Evolutionary conservation across 2,329 filamentous ascomycete species (phyloP).

Genomic region (Blumeria graminis): DNA sequence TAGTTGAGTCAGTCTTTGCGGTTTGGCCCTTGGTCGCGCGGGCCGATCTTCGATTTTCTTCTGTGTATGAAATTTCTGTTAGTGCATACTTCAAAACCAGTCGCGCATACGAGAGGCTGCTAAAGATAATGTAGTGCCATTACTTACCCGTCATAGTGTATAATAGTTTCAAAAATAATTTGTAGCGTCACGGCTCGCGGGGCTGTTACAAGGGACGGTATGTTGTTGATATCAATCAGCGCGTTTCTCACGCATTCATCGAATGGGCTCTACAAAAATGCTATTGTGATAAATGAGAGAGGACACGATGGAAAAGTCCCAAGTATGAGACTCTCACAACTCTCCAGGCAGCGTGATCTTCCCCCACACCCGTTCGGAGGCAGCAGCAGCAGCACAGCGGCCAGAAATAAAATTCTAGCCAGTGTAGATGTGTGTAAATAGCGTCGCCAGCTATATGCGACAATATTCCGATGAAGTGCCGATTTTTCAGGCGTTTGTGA

Average conservation of each 20-base stretch:
- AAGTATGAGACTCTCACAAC: constrained; percentile 4
- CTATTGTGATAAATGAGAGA: constrained; percentile 3
- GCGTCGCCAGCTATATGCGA: not conserved
- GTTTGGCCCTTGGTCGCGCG: constrained; percentile 94
- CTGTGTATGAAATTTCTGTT: constrained; percentile 17
- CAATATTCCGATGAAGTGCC: not conserved
- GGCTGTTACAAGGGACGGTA: constrained; percentile 11
- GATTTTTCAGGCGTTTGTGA: not conserved
- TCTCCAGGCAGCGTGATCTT: constrained; percentile 3
- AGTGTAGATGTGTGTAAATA: not conserved
- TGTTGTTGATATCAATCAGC: constrained; percentile 10
- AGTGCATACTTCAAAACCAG: constrained; percentile 4
- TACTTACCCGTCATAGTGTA: constrained; percentile 35
- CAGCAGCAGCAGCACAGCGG: not conserved
- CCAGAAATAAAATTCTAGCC: not conserved
- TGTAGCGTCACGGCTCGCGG: constrained; percentile 9
- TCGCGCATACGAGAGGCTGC: not conserved
- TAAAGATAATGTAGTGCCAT: constrained; percentile 3
- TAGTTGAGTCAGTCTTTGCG: constrained; percentile 46
- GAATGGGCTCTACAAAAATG: constrained; percentile 13
- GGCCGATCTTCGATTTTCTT: constrained; percentile 80
- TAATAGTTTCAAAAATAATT: constrained; percentile 5
- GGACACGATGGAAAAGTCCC: constrained; percentile 9
- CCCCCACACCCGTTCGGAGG: constrained; percentile 4
- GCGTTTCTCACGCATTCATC: constrained; percentile 15